Percentiles rank a stretch among this genome's conserved stretches.
phyloP scores from a whole-genome alignment of 441 rosid species.

The Jatropha podagrica region DNA sequence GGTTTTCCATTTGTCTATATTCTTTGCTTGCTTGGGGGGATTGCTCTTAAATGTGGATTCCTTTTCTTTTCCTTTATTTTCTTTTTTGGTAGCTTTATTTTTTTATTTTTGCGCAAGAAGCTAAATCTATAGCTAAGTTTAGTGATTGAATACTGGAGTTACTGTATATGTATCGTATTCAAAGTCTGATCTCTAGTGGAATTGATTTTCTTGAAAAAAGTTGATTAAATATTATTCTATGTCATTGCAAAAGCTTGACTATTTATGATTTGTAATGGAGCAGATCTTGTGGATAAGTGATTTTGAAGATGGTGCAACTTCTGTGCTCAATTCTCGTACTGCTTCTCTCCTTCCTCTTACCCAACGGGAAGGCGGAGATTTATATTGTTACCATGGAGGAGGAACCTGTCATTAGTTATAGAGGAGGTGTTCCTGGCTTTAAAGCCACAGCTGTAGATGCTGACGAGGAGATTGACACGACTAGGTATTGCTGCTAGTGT shows the following conservation, averaged over 20 bases:
- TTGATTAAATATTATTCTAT: background rate
- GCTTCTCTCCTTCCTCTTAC: slow-evolving; percentile 38
- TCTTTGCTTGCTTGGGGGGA: slow-evolving; percentile 1
- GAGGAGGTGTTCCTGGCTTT: slow-evolving; percentile 84
- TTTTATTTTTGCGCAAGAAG: slow-evolving; percentile 9
- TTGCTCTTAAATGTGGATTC: background rate
- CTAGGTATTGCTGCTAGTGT: slow-evolving; percentile 46
- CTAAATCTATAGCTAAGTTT: slow-evolving; percentile 2
- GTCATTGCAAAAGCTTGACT: background rate
- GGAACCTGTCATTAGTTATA: slow-evolving; percentile 87
- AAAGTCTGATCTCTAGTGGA: background rate
- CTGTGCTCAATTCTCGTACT: slow-evolving; percentile 32
- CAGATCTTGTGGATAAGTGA: slow-evolving; percentile 36
- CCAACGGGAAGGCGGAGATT: slow-evolving; percentile 58
- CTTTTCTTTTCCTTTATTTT: slow-evolving; percentile 7
- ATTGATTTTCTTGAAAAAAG: background rate
- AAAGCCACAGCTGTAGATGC: slow-evolving; percentile 86
- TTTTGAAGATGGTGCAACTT: slow-evolving; percentile 41
- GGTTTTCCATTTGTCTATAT: background rate
- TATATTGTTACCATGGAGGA: slow-evolving; percentile 87
- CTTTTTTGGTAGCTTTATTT: background rate
- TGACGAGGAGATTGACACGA: slow-evolving; percentile 72
- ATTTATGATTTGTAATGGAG: slow-evolving; percentile 26
- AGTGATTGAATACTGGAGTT: slow-evolving; percentile 3
- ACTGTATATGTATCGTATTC: background rate